Evolutionary conservation across 495 filamentous ascomycete genomes (phyloP).

Genomic region (Tirmania nivea): DNA sequence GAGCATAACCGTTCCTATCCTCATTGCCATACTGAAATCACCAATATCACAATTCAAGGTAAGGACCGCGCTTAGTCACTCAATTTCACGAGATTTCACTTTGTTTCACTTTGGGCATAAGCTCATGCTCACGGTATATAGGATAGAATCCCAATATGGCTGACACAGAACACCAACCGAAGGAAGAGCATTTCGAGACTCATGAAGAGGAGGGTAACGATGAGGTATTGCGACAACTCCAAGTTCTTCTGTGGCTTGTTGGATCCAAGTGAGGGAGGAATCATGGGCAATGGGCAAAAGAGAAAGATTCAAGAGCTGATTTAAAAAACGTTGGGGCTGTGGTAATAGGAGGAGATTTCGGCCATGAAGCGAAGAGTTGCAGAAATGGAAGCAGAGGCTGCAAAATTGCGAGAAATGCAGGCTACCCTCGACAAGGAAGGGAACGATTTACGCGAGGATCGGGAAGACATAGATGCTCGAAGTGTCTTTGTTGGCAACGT

Average conservation of each 20-base stretch:
- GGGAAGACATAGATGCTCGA: constrained; percentile 85
- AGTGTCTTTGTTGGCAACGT: constrained; percentile 99
- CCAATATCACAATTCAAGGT: too few species aligned
- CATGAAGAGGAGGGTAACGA: constrained; percentile 17
- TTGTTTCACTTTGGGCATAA: too few species aligned
- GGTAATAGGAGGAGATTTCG: constrained; percentile 64
- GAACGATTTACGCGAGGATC: constrained; percentile 66
- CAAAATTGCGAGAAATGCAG: constrained; percentile 95
- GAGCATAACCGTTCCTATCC: too few species aligned
- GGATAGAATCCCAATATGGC: background rate
- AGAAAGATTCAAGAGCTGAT: background rate
- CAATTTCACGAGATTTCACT: too few species aligned
- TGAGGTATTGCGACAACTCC: constrained; percentile 8
- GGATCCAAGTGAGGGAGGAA: background rate
- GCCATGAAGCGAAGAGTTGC: constrained; percentile 96
- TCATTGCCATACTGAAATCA: too few species aligned
- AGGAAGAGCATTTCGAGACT: constrained; percentile 13
- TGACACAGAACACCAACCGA: background rate
- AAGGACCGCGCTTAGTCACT: too few species aligned
- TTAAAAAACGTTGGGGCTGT: background rate
- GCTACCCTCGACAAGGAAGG: constrained; percentile 63
- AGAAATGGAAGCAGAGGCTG: constrained; percentile 97
- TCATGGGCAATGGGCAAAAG: background rate
- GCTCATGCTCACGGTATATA: too few species aligned
- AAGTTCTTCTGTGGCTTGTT: constrained; percentile 10